phyloP scores from a whole-genome alignment of 305 asterid species.

The Fraxinus latifolia region DNA sequence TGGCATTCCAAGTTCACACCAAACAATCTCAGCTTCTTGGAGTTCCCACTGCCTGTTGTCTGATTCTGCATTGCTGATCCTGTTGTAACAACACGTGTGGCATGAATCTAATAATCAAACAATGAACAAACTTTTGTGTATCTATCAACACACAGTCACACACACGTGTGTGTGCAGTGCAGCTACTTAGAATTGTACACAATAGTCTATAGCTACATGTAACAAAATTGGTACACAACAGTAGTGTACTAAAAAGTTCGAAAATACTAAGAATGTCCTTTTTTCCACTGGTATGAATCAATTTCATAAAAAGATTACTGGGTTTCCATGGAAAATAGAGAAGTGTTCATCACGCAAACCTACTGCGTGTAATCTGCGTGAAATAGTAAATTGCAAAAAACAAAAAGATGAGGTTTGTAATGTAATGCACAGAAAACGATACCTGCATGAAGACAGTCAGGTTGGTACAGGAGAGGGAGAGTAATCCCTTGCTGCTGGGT shows the following conservation, averaged over 20 bases:
- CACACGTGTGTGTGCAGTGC: not conserved
- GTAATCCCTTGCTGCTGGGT: constrained; percentile 21
- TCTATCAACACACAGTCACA: not conserved
- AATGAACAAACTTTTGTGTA: not conserved
- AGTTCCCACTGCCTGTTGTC: constrained; percentile 36
- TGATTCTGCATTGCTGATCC: constrained; percentile 31
- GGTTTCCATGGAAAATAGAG: not conserved
- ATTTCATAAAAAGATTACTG: not conserved
- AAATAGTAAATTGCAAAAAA: not conserved
- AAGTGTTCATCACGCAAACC: not conserved
- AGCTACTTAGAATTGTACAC: not conserved
- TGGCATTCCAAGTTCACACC: constrained; percentile 66
- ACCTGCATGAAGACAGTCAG: constrained; percentile 36
- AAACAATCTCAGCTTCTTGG: constrained; percentile 50
- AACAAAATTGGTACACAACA: not conserved
- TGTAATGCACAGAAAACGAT: constrained; percentile 8
- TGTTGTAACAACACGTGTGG: constrained; percentile 15
- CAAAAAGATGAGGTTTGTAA: not conserved
- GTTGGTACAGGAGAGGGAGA: constrained; percentile 22
- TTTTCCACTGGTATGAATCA: not conserved
- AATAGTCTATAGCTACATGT: not conserved
- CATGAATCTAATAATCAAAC: not conserved
- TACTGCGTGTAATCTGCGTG: not conserved
- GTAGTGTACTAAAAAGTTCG: not conserved
- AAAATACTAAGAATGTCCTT: not conserved